Base-by-base conservation (phyloP, 2,329 filamentous ascomycete genomes). In the Thielaviopsis musarum region DNA sequence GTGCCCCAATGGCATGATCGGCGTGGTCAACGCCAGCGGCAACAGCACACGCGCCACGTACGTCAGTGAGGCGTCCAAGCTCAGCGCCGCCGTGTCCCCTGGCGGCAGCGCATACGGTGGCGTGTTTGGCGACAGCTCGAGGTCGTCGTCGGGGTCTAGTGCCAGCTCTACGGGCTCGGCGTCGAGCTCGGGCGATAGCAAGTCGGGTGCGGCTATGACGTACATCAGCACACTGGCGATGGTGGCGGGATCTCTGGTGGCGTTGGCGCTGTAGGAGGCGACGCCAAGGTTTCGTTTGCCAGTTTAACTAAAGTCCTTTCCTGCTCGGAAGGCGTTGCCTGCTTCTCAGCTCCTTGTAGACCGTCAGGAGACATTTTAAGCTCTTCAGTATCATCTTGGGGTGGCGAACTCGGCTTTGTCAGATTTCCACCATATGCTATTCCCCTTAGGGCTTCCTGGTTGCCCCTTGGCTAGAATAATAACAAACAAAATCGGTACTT, bases 1-100 rank as follows among this genome's bases (percentile, higher is more conserved):
- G 63, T 70, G 69, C 61, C 64, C 67, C 64, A 59, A 41, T 7
- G 68, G 69, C 52, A 69, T 70, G 68, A 64, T 69, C 7, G 67
- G 66, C 30, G 66, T 65, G 51, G 63, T 70, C 61, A 70, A 69
- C 60, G 63, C 65, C 21, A 63, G 61, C 19, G 61, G 56, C 21
- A 58, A 64, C 21, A 55, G 64, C 60, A 65, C 64, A 9, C 64
- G 66, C 21, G 59, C 62, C 15, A 55, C 57, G 22, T 66, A 62
- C 61, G 52, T 51, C 13, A 17, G 22, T 1, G 34, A 17, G 3
- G 59, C 59, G 6, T 13, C 52, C 52, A 52, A 52, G 21, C 41
- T 61, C 24, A 52, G 34, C 17, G 41, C 41, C 21, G 38, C 24
- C 34, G 41, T 61, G 26, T 48, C 53, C 2, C 59, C 59, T 4